Base-by-base conservation (phyloP, 1,139 yeast species). In the Magnusiomyces fungicola region DNA sequence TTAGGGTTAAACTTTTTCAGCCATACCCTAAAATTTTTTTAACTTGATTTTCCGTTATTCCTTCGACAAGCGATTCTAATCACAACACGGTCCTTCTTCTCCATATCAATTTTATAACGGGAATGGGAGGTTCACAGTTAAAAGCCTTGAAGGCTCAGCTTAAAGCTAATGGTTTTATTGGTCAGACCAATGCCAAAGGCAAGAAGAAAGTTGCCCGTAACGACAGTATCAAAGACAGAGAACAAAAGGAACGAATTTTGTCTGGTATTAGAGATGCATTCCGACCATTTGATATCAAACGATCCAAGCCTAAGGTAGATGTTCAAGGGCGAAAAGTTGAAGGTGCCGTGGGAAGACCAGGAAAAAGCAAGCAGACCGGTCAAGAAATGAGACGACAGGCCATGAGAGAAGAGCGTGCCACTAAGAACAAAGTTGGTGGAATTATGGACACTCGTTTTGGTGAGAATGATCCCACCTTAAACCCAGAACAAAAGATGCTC, bases 401-500 rank as follows among this genome's bases (percentile, higher is more conserved):
- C 6, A 85, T 81, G 63, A 84, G 83, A 45, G 77, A 78, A 32
- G 82, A 78, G 57, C 76, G 76, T 65, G 67, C 74, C 16, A 69
- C 73, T 50, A 78, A 80, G 57, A 86, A 87, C 56, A 83, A 78
- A 62, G 80, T 76, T 29, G 96, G 97, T 47, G 89, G 88, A 2
- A 62, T 94, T 19, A 66, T 80, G 3, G 98, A 94, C 71, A 76
- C 88, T 58, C 80, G 98, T 68, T 92, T 94, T 66, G 99, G 98
- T 64, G 98, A 92, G 63, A 78, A 79, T 59, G 82, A 87, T 66
- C 71, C 76, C 33, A 69, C 75, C 46, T 63, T 94, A 72, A 78
- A 83, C 21, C 81, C 81, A 14, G 98, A 94, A 66, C 97, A 92
- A 61, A 87, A 85, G 65, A 90, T 90, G 96, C 76, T 92, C 69